phyloP scores from a whole-genome alignment of 768 basidiomycete genomes.

The Termitomyces sp. region DNA sequence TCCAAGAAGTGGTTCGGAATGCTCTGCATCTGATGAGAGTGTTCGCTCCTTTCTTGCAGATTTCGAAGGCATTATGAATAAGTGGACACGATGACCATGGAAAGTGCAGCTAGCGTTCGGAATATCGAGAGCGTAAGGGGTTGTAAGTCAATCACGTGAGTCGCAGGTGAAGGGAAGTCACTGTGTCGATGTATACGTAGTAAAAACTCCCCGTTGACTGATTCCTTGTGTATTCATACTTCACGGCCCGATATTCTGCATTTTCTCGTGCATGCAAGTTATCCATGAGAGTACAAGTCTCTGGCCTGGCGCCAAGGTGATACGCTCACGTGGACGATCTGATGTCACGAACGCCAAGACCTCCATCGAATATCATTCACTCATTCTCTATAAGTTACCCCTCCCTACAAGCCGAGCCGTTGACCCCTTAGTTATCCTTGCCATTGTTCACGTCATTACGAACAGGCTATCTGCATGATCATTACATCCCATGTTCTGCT shows the following conservation, averaged over 20 bases:
- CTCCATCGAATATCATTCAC: background rate
- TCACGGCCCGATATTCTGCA: background rate
- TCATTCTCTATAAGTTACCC: too few species aligned
- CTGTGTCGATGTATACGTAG: background rate
- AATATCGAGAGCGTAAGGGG: background rate
- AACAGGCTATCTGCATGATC: background rate
- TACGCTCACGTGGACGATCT: background rate
- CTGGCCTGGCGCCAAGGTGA: background rate
- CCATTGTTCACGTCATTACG: background rate
- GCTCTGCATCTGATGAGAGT: conserved; percentile 29
- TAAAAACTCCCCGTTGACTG: background rate
- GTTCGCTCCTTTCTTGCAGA: conserved; percentile 23
- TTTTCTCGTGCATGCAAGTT: background rate
- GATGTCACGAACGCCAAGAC: background rate
- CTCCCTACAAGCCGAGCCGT: background rate
- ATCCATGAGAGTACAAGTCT: background rate
- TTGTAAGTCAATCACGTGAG: background rate
- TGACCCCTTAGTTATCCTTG: background rate
- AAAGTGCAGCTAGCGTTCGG: background rate
- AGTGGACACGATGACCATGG: conserved; percentile 10
- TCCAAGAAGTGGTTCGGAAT: conserved; percentile 53
- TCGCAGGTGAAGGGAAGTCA: background rate
- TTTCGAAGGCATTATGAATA: conserved; percentile 19
- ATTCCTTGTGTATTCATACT: background rate
- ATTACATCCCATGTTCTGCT: conserved; percentile 6